A percentile compares a stretch with the other conserved stretches of the same genome.
Conservation (phyloP, 768 basidiomycete species). For the Suillus luteus region DNA sequence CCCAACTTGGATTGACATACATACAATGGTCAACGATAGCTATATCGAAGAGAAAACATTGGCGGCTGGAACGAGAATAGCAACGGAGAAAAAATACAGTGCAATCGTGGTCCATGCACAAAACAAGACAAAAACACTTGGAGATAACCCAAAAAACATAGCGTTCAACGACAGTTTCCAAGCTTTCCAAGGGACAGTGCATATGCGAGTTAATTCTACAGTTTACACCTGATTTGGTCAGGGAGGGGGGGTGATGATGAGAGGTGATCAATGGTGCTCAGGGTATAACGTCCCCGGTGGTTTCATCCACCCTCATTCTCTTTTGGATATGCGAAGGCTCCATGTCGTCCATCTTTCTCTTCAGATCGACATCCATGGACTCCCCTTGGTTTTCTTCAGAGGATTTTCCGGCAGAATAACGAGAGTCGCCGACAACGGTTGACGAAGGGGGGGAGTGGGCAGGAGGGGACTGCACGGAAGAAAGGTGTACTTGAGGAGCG, state of each 20-base stretch:
- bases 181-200: slow-evolving; percentile 32
- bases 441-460: slow-evolving; percentile 55
- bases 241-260: slow-evolving; percentile 19
- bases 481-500: slow-evolving; percentile 29
- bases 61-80: slow-evolving; percentile 18
- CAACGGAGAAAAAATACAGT: slow-evolving; percentile 31
- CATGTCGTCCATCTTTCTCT: slow-evolving; percentile 57
- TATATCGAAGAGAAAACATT: slow-evolving; percentile 16
- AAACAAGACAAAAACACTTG: slow-evolving; percentile 23
- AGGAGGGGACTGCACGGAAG: slow-evolving; percentile 51
- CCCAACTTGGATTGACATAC: slow-evolving; percentile 27
- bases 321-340: slow-evolving; percentile 57
- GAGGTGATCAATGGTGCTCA: slow-evolving; percentile 36
- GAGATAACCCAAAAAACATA: slow-evolving; percentile 35
- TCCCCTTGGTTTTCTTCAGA: slow-evolving; percentile 43
- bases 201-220: slow-evolving; percentile 30
- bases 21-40: slow-evolving; percentile 33
- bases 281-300: slow-evolving; percentile 53
- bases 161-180: slow-evolving; percentile 34
- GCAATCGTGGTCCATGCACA: slow-evolving; percentile 38
- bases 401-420: slow-evolving; percentile 37
- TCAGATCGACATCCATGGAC: slow-evolving; percentile 57
- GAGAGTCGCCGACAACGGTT: slow-evolving; percentile 35
- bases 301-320: slow-evolving; percentile 71
- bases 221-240: slow-evolving; percentile 29